These are phyloP conservation scores for Aegilops umbellulata DNA, from an alignment of 176 grass and related monocot species.

Conservation along the genomic window DNA sequence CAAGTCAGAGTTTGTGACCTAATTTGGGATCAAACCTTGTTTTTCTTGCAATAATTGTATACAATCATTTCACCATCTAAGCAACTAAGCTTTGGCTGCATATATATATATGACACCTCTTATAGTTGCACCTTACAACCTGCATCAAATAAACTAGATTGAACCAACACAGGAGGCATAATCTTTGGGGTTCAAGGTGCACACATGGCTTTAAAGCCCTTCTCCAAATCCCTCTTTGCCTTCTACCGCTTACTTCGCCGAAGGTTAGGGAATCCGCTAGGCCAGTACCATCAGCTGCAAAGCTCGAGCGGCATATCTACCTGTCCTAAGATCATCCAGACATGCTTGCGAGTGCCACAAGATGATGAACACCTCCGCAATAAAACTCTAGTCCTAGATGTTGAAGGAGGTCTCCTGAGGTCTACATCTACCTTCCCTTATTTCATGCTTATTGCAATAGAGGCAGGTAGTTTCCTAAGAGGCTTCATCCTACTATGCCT, in stretches of 20 bases:
- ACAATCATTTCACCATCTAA: not conserved
- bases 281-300: conserved; percentile 18
- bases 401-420: conserved; percentile 72
- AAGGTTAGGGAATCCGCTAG: conserved; percentile 22
- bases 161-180: not conserved
- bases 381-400: conserved; percentile 59
- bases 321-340: conserved; percentile 22
- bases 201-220: conserved; percentile 41
- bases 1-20: conserved; percentile 31
- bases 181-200: conserved; percentile 6
- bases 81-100: conserved; percentile 12
- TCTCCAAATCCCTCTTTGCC: conserved; percentile 43
- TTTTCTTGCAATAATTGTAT: conserved; percentile 32
- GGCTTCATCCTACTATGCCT: conserved; percentile 61
- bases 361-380: conserved; percentile 26
- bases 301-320: conserved; percentile 14
- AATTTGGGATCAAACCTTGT: conserved; percentile 22
- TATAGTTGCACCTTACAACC: conserved; percentile 31
- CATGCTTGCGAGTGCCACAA: conserved; percentile 1
- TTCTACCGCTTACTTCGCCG: conserved; percentile 40
- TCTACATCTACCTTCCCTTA: conserved; percentile 69
- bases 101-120: conserved; percentile 29
- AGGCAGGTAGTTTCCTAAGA: conserved; percentile 70
- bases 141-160: conserved; percentile 23
- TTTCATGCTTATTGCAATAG: conserved; percentile 83